Percentiles rank a stretch among this genome's conserved stretches.
Conservation (phyloP, 2,329 filamentous ascomycete genomes). For the Penicillium corylophilum region DNA sequence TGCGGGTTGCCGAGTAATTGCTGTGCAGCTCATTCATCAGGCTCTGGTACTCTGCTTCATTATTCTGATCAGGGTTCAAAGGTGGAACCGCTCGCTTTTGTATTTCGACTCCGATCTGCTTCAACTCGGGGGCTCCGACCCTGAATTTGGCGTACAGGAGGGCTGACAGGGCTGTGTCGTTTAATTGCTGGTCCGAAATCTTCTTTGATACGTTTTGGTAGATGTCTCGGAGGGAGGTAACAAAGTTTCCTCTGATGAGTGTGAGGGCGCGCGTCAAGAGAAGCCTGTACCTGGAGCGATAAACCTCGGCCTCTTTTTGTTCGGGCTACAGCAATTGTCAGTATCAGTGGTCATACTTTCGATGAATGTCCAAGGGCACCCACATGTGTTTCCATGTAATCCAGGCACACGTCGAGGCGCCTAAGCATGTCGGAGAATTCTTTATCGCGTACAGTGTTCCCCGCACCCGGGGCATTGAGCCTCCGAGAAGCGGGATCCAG, state of each 20-base stretch:
- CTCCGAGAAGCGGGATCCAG: conserved; percentile 86
- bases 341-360: not conserved
- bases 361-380: not conserved
- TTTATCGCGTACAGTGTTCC: conserved; percentile 77
- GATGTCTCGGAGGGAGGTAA: conserved; percentile 61
- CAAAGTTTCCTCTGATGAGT: conserved; percentile 66
- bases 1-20: conserved; percentile 60
- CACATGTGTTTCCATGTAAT: conserved; percentile 86
- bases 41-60: conserved; percentile 64
- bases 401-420: conserved; percentile 85
- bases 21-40: conserved; percentile 65
- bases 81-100: conserved; percentile 64
- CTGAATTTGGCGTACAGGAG: conserved; percentile 70
- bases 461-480: conserved; percentile 87
- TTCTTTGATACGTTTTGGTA: conserved; percentile 62
- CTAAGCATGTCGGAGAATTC: conserved; percentile 85
- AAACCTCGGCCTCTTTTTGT: conserved; percentile 84
- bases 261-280: conserved; percentile 70
- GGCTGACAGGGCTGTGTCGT: conserved; percentile 70
- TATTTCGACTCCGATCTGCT: conserved; percentile 65
- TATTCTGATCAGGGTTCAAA: conserved; percentile 57
- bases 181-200: conserved; percentile 65
- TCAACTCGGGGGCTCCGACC: conserved; percentile 64
- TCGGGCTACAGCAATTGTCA: conserved; percentile 55
- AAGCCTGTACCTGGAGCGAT: conserved; percentile 81